Percentiles rank a stretch among this genome's conserved stretches.
These are phyloP conservation scores for Leccinum longicurvipes DNA, from an alignment of 768 basidiomycete species.

Conservation along the genomic window DNA sequence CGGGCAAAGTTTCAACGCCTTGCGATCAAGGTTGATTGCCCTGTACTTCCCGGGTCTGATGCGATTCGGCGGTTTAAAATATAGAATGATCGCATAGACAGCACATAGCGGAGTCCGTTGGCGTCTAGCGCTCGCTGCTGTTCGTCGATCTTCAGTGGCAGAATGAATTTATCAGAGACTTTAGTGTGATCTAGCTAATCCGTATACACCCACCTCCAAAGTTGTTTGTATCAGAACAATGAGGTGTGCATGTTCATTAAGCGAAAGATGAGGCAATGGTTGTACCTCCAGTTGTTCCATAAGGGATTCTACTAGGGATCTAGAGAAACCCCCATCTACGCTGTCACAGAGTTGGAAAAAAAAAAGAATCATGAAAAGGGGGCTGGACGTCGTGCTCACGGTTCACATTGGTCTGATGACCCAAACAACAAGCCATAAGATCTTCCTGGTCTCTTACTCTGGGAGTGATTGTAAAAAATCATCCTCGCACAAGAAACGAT, in stretches of 20 bases:
- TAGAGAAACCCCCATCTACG: constrained; percentile 54
- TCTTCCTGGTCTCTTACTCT: constrained; percentile 28
- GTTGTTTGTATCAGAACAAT: constrained; percentile 84
- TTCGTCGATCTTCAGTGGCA: constrained; percentile 69
- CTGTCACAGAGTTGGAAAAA: constrained; percentile 32
- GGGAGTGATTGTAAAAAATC: background rate
- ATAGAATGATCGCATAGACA: constrained; percentile 89
- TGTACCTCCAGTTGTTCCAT: constrained; percentile 60
- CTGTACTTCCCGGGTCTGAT: constrained; percentile 44
- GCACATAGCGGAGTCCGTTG: constrained; percentile 89
- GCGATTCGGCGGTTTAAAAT: constrained; percentile 68
- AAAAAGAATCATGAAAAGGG: background rate
- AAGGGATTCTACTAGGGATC: constrained; percentile 55
- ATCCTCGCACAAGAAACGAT: background rate
- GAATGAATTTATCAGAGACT: background rate
- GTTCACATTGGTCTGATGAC: constrained; percentile 37
- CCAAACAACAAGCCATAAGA: constrained; percentile 56
- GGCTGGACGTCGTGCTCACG: constrained; percentile 36
- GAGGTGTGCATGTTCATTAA: constrained; percentile 80
- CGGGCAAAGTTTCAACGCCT: too few species aligned
- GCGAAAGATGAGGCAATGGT: constrained; percentile 67
- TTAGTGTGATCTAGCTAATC: background rate
- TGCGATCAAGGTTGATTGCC: too few species aligned
- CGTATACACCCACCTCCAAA: constrained; percentile 59
- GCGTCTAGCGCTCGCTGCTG: constrained; percentile 88